Evolutionary conservation across 208 protist genomes (phyloP).

Genomic region (Trypanosoma brucei): DNA sequence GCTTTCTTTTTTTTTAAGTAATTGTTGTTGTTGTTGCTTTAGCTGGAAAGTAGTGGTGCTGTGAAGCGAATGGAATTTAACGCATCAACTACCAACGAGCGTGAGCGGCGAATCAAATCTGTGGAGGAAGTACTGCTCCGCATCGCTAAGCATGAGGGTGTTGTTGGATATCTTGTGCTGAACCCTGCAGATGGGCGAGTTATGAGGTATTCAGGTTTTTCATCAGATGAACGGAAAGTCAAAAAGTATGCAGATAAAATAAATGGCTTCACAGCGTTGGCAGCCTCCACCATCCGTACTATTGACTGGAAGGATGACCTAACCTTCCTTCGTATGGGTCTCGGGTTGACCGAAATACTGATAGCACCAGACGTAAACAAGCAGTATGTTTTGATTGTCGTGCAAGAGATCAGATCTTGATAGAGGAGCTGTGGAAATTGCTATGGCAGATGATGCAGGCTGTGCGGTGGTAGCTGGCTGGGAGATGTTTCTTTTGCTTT

Average conservation of each 20-base stretch:
- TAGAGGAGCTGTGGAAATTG: not conserved
- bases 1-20: too few relatives aligned
- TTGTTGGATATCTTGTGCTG: constrained; percentile 76
- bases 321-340: constrained; percentile 79
- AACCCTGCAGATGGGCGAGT: constrained; percentile 54
- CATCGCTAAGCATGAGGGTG: constrained; percentile 69
- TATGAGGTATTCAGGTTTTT: constrained; percentile 61
- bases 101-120: constrained; percentile 49
- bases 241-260: constrained; percentile 57
- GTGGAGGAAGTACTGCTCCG: constrained; percentile 65
- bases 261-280: constrained; percentile 60
- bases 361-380: constrained; percentile 74
- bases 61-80: constrained; percentile 20
- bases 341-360: constrained; percentile 58
- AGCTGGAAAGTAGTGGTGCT: not conserved
- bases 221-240: constrained; percentile 33
- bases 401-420: constrained; percentile 46
- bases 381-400: constrained; percentile 74
- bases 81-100: constrained; percentile 30
- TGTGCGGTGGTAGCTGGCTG: too few relatives aligned
- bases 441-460: too few relatives aligned
- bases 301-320: constrained; percentile 76
- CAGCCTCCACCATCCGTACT: constrained; percentile 66
- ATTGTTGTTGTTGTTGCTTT: too few relatives aligned
- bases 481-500: too few relatives aligned